Conservation (phyloP, 768 basidiomycete species). For the Termitomyces sp. region DNA sequence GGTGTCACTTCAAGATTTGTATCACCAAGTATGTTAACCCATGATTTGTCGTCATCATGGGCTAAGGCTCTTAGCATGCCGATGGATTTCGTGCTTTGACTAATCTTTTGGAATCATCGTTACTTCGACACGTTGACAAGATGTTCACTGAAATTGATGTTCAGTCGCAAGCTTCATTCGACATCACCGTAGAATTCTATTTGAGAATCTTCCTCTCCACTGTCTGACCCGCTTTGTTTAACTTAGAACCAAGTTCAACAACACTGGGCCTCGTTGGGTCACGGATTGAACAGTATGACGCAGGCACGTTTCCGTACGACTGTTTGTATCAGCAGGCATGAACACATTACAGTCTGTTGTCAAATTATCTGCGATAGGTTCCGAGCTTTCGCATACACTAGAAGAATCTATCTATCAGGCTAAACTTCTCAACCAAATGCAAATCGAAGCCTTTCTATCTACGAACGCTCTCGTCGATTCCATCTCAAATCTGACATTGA, state of each 20-base stretch:
- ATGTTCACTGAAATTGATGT: conserved; percentile 2
- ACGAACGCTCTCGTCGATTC: conserved; percentile 28
- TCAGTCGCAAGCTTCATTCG: conserved; percentile 7
- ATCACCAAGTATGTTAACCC: neutral
- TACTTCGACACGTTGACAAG: conserved; percentile 2
- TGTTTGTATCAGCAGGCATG: neutral
- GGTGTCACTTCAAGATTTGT: conserved; percentile 3
- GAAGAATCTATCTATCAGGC: conserved; percentile 19
- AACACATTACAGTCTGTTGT: conserved; percentile 15
- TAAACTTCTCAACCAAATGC: conserved; percentile 17
- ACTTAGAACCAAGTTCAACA: conserved; percentile 8
- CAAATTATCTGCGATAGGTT: conserved; percentile 15
- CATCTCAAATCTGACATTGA: conserved; percentile 31
- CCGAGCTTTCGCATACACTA: conserved; percentile 21
- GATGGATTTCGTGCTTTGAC: neutral
- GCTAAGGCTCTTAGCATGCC: conserved; percentile 2
- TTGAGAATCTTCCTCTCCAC: neutral
- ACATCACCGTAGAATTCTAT: conserved; percentile 8
- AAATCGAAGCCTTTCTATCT: conserved; percentile 29
- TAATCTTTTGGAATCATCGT: neutral
- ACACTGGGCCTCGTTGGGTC: conserved; percentile 8
- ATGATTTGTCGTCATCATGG: neutral
- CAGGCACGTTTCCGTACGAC: conserved; percentile 1
- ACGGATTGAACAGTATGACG: conserved; percentile 7
- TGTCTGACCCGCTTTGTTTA: neutral